A percentile compares a stretch with the other conserved stretches of the same genome.
Evolutionary conservation across 345 rosid species (phyloP).

Genomic region (Acer campestre): DNA sequence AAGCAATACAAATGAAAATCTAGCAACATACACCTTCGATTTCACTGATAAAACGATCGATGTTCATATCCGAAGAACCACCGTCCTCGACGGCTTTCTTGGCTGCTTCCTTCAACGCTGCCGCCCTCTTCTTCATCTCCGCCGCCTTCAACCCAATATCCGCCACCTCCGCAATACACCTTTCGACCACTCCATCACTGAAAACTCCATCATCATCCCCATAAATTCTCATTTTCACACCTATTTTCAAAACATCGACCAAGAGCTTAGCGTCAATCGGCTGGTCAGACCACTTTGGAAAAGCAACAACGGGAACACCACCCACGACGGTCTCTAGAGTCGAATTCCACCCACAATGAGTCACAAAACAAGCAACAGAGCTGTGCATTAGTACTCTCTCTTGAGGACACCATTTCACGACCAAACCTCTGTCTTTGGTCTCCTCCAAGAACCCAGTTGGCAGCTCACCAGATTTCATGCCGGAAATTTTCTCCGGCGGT

Average conservation of each 20-base stretch:
- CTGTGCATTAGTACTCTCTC: conserved; percentile 48
- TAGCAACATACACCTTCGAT: conserved; percentile 5
- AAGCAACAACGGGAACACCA: conserved; percentile 57
- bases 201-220: conserved; percentile 32
- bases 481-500: conserved; percentile 15
- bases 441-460: conserved; percentile 28
- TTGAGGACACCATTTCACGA: conserved; percentile 55
- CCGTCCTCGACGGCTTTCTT: conserved; percentile 36
- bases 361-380: conserved; percentile 50
- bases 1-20: not conserved
- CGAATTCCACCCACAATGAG: conserved; percentile 74
- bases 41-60: conserved; percentile 42
- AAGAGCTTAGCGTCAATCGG: conserved; percentile 41
- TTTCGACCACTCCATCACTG: conserved; percentile 40
- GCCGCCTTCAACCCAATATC: conserved; percentile 24
- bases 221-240: conserved; percentile 40
- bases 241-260: conserved; percentile 48
- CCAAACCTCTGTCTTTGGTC: conserved; percentile 38
- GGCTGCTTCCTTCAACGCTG: conserved; percentile 38
- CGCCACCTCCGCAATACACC: conserved; percentile 44
- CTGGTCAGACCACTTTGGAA: conserved; percentile 53
- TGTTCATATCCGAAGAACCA: conserved; percentile 45
- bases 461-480: conserved; percentile 8
- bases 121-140: conserved; percentile 42
- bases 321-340: conserved; percentile 44